phyloP scores from a whole-genome alignment of 345 rosid genomes.

The Salix dunnii region DNA sequence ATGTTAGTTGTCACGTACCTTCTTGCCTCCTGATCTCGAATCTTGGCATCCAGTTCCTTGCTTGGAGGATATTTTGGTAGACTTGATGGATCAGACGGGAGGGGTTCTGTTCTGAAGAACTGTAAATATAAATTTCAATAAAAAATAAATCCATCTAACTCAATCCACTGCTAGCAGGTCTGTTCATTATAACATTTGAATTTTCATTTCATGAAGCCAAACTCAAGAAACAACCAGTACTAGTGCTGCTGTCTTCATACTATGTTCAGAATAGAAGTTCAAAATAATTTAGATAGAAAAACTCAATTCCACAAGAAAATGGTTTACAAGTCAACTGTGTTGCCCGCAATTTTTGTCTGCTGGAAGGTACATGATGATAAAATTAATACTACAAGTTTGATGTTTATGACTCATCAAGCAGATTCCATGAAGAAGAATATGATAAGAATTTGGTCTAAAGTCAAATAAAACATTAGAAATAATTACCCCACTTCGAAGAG shows the following conservation, averaged over 20 bases:
- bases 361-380: neutral
- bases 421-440: neutral
- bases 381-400: neutral
- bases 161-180: neutral
- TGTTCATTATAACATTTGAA: neutral
- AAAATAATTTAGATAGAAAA: neutral
- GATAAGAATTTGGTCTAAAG: neutral
- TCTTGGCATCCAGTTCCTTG: slow-evolving; percentile 26
- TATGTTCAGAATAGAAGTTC: neutral
- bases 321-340: neutral
- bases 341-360: neutral
- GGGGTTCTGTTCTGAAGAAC: slow-evolving; percentile 21
- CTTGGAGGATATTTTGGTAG: slow-evolving; percentile 29
- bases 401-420: neutral
- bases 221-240: neutral
- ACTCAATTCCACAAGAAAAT: neutral
- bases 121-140: neutral
- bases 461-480: neutral
- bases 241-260: neutral
- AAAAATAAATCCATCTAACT: neutral
- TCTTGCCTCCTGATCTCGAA: slow-evolving; percentile 25
- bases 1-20: slow-evolving; percentile 6
- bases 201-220: neutral
- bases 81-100: slow-evolving; percentile 24
- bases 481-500: slow-evolving; percentile 20